A percentile compares a stretch with the other conserved stretches of the same genome.
Evolutionary conservation across 2,329 filamentous ascomycete genomes (phyloP).

Genomic region (Talaromyces piceae): DNA sequence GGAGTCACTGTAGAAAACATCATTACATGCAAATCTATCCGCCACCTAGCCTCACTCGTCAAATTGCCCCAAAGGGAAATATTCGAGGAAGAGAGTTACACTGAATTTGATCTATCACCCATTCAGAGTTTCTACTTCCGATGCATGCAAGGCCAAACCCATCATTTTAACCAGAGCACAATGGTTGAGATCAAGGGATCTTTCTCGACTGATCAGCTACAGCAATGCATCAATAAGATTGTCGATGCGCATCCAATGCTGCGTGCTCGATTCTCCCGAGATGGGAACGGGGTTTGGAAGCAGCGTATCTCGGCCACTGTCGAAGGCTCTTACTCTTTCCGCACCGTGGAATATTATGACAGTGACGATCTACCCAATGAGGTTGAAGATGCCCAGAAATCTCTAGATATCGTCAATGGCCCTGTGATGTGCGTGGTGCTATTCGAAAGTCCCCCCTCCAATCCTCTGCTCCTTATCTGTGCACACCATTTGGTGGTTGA

Average conservation of each 20-base stretch:
- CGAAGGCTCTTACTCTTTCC: slow-evolving; percentile 6
- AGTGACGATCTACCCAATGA: slow-evolving; percentile 4
- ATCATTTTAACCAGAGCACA: slow-evolving; percentile 19
- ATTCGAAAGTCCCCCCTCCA: neutral
- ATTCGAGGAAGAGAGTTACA: slow-evolving; percentile 6
- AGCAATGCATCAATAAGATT: slow-evolving; percentile 11
- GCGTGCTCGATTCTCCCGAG: slow-evolving; percentile 16
- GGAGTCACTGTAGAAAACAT: slow-evolving; percentile 13
- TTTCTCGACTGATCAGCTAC: slow-evolving; percentile 3
- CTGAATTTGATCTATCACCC: slow-evolving; percentile 18
- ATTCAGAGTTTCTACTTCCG: slow-evolving; percentile 19
- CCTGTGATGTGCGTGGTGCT: slow-evolving; percentile 6
- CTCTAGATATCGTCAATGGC: slow-evolving; percentile 7
- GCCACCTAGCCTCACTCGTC: slow-evolving; percentile 11
- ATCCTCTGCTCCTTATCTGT: slow-evolving; percentile 12
- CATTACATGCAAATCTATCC: slow-evolving; percentile 12
- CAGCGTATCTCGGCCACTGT: slow-evolving; percentile 9
- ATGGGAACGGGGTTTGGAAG: slow-evolving; percentile 14
- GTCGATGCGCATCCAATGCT: slow-evolving; percentile 17
- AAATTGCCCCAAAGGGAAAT: slow-evolving; percentile 6
- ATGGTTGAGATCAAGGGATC: slow-evolving; percentile 6
- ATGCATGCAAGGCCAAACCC: slow-evolving; percentile 12
- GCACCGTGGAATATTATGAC: slow-evolving; percentile 2
- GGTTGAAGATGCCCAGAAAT: slow-evolving; percentile 9
- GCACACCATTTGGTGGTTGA: slow-evolving; percentile 18